Base-by-base conservation (phyloP, 2,329 filamentous ascomycete species). In the Microcyclospora tardicrescens region DNA sequence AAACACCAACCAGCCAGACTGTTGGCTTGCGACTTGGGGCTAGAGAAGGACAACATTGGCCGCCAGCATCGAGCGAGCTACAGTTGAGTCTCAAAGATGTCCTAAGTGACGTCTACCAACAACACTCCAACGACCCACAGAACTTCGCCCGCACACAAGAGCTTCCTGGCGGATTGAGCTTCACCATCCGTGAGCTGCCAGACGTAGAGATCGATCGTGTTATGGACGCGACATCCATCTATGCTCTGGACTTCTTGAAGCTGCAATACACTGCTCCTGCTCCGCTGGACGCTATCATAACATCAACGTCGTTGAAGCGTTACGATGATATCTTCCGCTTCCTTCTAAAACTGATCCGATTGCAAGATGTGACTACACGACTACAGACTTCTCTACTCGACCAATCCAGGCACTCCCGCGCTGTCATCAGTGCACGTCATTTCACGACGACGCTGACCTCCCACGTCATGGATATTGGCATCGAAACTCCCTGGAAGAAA, bases 31-130 rank as follows among this genome's bases (percentile, higher is more conserved):
- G 86, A 31, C 67, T 96, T 1, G 82, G 82, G n/a, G 76, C 75
- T 2, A 75, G 85, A 51, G 77, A 84, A 39, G 84, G 72, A 27
- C 49, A 54, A 30, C 46, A 49, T 12, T 96, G 91, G 91, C 91
- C 91, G 16, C 91, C 91, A 4, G 86, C 86, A 16, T 93, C 84
- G 58, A 95, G 87, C 0, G 91, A 96, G 58, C 65, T 98, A n/a
- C 77, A 86, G 9, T 69, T 96, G 5, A 84, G 84, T 0, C 68
- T 98, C 13, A 93, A 87, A 72, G 86, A 85, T 0, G 73, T 96
- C 1, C 65, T 96, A 6, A 72, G 73, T 2, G 87, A 95, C 46
- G 84, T 77, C 46, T 84, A 85, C 49, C 61, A 63, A 34, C 59
- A 44, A 9, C 50, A 41, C 39, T 16, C 39, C 15, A 36, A 38